Conservation (phyloP, 116 monocot species). For the Thalassia testudinum region DNA sequence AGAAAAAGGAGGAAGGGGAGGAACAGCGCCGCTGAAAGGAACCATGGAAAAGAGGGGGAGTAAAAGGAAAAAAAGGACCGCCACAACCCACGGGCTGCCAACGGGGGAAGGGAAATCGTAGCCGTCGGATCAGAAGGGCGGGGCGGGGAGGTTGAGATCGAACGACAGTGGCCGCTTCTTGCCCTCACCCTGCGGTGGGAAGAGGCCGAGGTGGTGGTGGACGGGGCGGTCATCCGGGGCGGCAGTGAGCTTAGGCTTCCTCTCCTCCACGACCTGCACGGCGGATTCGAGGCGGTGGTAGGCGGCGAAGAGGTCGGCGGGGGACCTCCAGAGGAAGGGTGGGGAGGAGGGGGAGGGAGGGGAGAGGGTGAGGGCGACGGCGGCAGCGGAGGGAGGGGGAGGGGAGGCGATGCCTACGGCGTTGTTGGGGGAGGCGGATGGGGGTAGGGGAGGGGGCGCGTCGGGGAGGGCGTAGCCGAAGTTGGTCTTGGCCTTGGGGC, state of each 20-base stretch:
- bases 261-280: background rate
- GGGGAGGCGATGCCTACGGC: slow-evolving; percentile 1
- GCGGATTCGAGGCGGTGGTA: background rate
- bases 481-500: slow-evolving; percentile 54
- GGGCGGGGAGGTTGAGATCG: slow-evolving; percentile 20
- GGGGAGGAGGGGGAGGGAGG: background rate
- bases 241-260: background rate
- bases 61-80: too few species aligned
- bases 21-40: too few species aligned
- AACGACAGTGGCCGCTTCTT: slow-evolving; percentile 10
- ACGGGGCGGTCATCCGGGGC: background rate
- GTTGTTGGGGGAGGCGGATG: background rate
- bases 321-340: background rate
- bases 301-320: background rate
- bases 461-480: slow-evolving; percentile 7
- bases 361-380: slow-evolving; percentile 2
- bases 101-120: background rate
- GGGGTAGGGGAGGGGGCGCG: background rate
- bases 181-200: too few species aligned
- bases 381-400: background rate
- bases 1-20: too few species aligned
- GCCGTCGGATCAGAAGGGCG: slow-evolving; percentile 1
- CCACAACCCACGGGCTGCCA: too few species aligned
- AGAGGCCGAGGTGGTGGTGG: background rate
- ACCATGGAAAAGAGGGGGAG: too few species aligned